Evolutionary conservation across 192 early-diverging fungal genomes (phyloP).

Genomic region (Coemansia sp.): DNA sequence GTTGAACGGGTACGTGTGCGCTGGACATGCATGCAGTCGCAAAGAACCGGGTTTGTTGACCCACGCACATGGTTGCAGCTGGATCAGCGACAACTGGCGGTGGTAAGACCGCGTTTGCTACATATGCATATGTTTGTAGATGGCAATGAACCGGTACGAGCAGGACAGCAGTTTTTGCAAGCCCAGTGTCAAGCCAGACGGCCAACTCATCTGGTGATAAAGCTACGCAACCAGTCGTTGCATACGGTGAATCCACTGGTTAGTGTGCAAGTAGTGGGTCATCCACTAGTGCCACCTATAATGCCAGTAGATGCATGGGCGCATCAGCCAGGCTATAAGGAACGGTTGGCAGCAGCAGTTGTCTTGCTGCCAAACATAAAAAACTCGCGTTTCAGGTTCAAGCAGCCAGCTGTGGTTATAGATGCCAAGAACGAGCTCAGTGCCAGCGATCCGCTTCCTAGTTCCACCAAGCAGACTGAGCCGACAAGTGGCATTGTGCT

Average conservation of each 20-base stretch:
- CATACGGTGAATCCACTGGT: conserved; percentile 8
- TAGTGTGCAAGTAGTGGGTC: conserved; percentile 8
- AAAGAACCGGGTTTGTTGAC: conserved; percentile 30
- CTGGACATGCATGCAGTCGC: conserved; percentile 27
- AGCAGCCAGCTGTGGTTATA: background rate
- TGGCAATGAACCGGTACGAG: background rate
- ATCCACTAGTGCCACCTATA: background rate
- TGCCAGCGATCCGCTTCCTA: too few relatives aligned
- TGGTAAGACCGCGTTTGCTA: conserved; percentile 15
- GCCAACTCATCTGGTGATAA: background rate
- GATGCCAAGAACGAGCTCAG: background rate
- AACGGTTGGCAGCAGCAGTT: conserved; percentile 8
- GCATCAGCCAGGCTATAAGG: background rate
- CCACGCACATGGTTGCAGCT: conserved; percentile 21
- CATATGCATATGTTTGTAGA: conserved; percentile 13
- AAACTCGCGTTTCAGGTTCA: background rate
- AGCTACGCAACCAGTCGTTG: conserved; percentile 9
- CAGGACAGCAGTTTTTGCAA: conserved; percentile 16
- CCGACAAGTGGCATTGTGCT: conserved; percentile 17
- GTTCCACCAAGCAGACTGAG: background rate
- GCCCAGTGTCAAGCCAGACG: background rate
- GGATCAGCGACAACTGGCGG: conserved; percentile 3
- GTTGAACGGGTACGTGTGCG: conserved; percentile 29
- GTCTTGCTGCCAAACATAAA: conserved; percentile 2
- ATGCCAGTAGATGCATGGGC: background rate